These are phyloP conservation scores for Cercis canadensis DNA, from an alignment of 306 rosid genomes.

Conservation along the genomic window DNA sequence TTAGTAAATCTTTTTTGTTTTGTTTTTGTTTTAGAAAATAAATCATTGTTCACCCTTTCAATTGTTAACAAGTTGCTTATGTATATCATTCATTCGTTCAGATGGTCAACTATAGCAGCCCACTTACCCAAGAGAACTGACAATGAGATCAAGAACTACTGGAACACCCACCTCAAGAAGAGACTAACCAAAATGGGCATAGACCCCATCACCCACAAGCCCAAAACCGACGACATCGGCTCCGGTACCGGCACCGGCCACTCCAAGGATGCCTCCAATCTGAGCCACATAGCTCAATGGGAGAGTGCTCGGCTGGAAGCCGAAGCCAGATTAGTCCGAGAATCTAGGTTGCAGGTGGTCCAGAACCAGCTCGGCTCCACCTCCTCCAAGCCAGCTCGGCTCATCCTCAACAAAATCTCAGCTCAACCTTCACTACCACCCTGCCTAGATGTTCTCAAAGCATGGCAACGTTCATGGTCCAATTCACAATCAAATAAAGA, in stretches of 20 bases:
- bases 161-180: conserved; percentile 52
- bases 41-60: no score
- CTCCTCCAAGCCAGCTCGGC: background rate
- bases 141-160: conserved; percentile 54
- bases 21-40: no score
- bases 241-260: no score
- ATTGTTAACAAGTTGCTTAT: no score
- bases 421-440: conserved; percentile 25
- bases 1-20: no score
- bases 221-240: conserved; percentile 9
- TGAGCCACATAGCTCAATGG: conserved; percentile 52
- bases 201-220: conserved; percentile 49
- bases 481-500: background rate
- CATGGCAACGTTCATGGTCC: conserved; percentile 48
- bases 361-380: background rate
- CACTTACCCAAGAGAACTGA: conserved; percentile 49
- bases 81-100: background rate
- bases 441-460: conserved; percentile 51
- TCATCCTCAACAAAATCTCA: conserved; percentile 24
- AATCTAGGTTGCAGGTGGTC: conserved; percentile 11
- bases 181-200: conserved; percentile 46
- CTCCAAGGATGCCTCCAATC: conserved; percentile 30
- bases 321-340: conserved; percentile 41
- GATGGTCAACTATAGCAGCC: conserved; percentile 54
- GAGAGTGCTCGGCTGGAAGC: conserved; percentile 50